Base-by-base conservation (phyloP, 805 yeast genomes). In the Ogataea dorogensis region DNA sequence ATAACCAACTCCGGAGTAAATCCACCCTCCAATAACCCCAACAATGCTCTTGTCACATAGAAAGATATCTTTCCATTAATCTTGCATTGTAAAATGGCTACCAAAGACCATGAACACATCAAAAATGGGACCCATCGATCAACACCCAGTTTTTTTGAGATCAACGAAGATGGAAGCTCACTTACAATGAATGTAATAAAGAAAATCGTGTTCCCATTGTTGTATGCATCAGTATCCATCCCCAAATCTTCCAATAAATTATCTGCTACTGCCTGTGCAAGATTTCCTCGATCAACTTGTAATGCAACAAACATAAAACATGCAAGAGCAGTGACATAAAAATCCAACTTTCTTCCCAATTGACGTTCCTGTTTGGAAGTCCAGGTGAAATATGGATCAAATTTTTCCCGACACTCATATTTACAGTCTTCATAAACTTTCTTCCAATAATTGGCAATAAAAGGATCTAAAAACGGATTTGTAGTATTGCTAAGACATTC, bases 151-250 rank as follows among this genome's bases (percentile, higher is more conserved):
- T 61, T 44, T 43, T 65, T 69, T 40, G 65, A 63, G 44, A 65
- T 55, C 64, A 69, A 59, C 40, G 67, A 67, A n/a, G 35, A 36
- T 5, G 70, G 63, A 13, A 73, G 68, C 36, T 68, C 71, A 52
- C 72, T 22, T 64, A 68, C 35, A 65, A 68, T 26, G 63, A 56
- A 32, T 65, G 58, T 17, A 67, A 58, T 28, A 64, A 58, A 56
- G 62, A 56, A 14, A 63, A 61, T 45, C 64, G 78, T 74, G 39
- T 64, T 68, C 8, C 82, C 85, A 29, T 65, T 48, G 53, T 79
- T 79, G 53, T 68, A 76, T 67, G 42, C 66, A 66, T 50, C 68
- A 59, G 38, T 50, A 45, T 46, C 40, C 33, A 69, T 53, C 5
- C 55, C 53, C 40, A 69, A 47, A 40, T 68, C 73, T 9, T 56